These are phyloP conservation scores for Ustilaginoidea virens DNA, from an alignment of 2,329 filamentous ascomycete species.

Conservation along the genomic window DNA sequence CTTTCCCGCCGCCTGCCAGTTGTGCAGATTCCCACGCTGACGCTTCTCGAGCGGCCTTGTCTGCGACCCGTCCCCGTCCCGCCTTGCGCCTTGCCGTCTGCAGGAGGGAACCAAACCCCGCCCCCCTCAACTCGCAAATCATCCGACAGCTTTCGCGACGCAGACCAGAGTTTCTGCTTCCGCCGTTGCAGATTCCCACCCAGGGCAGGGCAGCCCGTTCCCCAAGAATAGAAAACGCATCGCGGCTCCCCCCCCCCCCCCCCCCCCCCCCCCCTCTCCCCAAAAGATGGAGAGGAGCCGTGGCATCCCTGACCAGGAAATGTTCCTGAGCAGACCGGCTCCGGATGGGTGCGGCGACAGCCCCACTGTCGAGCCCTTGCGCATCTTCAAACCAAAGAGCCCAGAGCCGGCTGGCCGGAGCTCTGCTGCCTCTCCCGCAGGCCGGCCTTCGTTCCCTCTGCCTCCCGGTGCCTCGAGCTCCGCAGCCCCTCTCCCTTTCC, in stretches of 20 bases:
- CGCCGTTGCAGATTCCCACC: background rate
- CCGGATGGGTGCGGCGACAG: constrained; percentile 43
- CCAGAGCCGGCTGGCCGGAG: constrained; percentile 35
- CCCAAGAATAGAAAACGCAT: too few relatives aligned
- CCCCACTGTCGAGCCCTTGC: constrained; percentile 67
- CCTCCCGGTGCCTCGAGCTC: constrained; percentile 58
- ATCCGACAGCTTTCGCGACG: constrained; percentile 1
- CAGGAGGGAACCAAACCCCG: too few relatives aligned
- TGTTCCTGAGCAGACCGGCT: constrained; percentile 55
- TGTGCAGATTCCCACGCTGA: too few relatives aligned
- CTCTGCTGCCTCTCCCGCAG: constrained; percentile 20
- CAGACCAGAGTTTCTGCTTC: background rate
- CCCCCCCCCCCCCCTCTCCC: too few relatives aligned
- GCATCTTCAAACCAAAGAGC: constrained; percentile 68
- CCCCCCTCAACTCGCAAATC: too few relatives aligned
- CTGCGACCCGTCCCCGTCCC: constrained; percentile 8
- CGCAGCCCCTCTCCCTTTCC: constrained; percentile 52
- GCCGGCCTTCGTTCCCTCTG: constrained; percentile 45
- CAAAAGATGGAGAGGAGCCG: constrained; percentile 38
- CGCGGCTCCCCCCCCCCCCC: too few relatives aligned
- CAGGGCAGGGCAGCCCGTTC: too few relatives aligned
- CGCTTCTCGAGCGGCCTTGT: constrained; percentile 7
- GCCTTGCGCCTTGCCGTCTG: too few relatives aligned
- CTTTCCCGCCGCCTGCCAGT: background rate
- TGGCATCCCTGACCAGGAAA: constrained; percentile 63